Evolutionary conservation across 352 stramenopile species (phyloP), one percentile per base, ranked within the genome.

Genomic region (Pythium utonaiense): DNA sequence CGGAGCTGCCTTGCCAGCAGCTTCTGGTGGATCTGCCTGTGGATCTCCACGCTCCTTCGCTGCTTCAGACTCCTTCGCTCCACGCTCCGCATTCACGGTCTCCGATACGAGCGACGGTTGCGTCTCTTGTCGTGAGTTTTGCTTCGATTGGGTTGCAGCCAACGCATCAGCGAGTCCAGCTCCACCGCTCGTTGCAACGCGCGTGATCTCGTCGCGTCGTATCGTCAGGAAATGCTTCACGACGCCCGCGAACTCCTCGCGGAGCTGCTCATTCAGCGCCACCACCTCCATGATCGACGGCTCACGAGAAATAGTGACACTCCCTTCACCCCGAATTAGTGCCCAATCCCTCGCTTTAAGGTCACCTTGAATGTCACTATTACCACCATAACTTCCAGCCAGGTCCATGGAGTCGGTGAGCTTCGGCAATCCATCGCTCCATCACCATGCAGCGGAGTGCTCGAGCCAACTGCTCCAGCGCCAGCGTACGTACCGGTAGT

Each of bases 191-290:
- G 42, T 30, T 19, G 41, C 50, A 24, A 66, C 33, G 25, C 27
- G 60, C 30, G 36, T 28, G 22, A 68, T 55, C 16, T 66, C 47
- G 1, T 66, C 55, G 7, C 60, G 55, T 8, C 66, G 66, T 42
- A 71, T 75, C 7, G 58, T 53, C 28, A 69, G 70, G 0, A 91
- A 69, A 9, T 80, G 57, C 67, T 81, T 81, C 52, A 89, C 57
- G 33, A 92, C 66, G 51, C 70, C 56, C 57, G 80, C 71, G 66
- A 90, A 92, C 64, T 73, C 68, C 25, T 64, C 57, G 22, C 83
- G 83, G 34, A 92, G 77, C 56, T 78, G 67, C 69, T 87, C 75
- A 59, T 92, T 90, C 1, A 92, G 73, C 65, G 60, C 60, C 19
- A 86, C 70, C 44, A 86, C 49, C 30, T 90, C 78, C 82, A 90